Evolutionary conservation across 1,284 basidiomycete species (phyloP), one percentile per base, ranked within the genome.

Genomic region (Trichosporon ovoides): DNA sequence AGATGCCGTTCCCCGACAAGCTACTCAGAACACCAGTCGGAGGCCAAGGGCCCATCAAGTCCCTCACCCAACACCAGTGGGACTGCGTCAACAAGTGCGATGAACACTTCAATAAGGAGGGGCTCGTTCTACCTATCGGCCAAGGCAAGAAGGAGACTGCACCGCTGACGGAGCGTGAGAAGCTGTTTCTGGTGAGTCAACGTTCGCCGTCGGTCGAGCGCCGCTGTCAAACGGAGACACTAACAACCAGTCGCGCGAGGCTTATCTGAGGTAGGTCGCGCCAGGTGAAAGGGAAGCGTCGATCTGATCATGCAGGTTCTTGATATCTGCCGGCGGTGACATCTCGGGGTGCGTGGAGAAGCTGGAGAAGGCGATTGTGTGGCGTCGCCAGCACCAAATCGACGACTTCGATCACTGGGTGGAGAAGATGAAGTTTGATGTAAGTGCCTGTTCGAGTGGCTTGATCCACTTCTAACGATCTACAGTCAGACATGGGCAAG

Each of bases 101-200:
- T 22, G 43, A 48, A 2, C 68, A 71, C 46, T 73, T 73, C 52
- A 61, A 58, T 16, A 33, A 12, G 12, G 56, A 53, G 7, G 64
- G 49, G 14, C 68, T 57, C 55, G 48, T 38, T 18, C 53, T 74
- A 35, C 67, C 68, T 7, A 38, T 62, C 24, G 58, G 51, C 7
- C 60, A 66, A 36, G 55, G 52, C 19, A 38, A 18, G 9, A 53
- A 55, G 18, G 66, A 66, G 53, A 60, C 38, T 18, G 34, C 53
- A 2, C 48, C 50, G 16, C 52, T 74, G 40, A 60, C 37, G 4
- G 69, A 72, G 57, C 60, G 69, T 36, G 73, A 75, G 62, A 68
- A 71, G 68, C 73, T 75, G 68, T 73, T 66, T 52, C 62, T 75
- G 51, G 73, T 75, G 54, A 57, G 71, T 56, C 4, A 0, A 6